phyloP scores from a whole-genome alignment of 805 yeast species.

The Zygosaccharomyces bisporus region DNA sequence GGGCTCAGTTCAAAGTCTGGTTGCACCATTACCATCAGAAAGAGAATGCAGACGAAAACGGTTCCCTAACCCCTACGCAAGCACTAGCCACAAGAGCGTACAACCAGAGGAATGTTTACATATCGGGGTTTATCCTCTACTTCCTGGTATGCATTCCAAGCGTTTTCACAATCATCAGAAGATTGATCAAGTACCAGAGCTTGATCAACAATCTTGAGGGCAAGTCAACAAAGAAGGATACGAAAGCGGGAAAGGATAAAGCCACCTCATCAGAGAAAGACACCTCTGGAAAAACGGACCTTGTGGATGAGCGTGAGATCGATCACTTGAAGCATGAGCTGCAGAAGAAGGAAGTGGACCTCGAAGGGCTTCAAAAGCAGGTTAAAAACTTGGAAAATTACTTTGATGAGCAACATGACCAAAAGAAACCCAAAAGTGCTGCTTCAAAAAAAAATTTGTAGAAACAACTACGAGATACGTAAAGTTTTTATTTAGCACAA shows the following conservation, averaged over 20 bases:
- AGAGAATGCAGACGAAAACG: constrained; percentile 26
- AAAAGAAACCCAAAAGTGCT: constrained; percentile 12
- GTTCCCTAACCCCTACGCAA: constrained; percentile 42
- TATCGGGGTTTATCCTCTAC: constrained; percentile 60
- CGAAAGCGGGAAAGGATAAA: constrained; percentile 6
- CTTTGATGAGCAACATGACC: constrained; percentile 42
- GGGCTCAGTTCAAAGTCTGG: constrained; percentile 37
- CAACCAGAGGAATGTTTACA: constrained; percentile 58
- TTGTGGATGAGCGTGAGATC: constrained; percentile 32
- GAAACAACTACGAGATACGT: not conserved
- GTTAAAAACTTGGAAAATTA: constrained; percentile 47
- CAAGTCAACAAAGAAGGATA: constrained; percentile 7
- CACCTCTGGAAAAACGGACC: constrained; percentile 13
- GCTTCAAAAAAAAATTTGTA: constrained; percentile 25
- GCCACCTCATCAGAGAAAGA: constrained; percentile 13
- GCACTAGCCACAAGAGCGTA: constrained; percentile 57
- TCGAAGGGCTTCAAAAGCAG: constrained; percentile 48
- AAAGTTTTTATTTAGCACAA: not conserved
- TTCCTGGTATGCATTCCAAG: constrained; percentile 52
- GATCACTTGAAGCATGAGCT: constrained; percentile 39
- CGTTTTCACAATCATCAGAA: constrained; percentile 48
- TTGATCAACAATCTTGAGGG: constrained; percentile 20
- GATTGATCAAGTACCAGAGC: constrained; percentile 48
- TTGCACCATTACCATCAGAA: constrained; percentile 24
- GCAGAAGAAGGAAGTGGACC: constrained; percentile 41